Percentiles rank a stretch among this genome's conserved stretches.
Conservation (phyloP, 805 yeast species). For the Jamesozyma hellenica region DNA sequence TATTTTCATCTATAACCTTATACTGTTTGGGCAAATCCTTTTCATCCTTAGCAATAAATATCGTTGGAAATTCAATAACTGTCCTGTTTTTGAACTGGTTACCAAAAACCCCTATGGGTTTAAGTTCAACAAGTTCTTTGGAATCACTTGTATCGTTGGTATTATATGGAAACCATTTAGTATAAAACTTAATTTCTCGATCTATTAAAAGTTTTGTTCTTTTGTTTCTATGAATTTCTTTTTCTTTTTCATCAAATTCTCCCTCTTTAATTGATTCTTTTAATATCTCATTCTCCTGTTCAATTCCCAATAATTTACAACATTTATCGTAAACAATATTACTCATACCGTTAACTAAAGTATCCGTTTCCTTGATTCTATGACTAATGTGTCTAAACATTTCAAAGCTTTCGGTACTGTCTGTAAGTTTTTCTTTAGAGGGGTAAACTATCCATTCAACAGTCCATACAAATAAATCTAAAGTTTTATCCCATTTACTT, state of each 20-base stretch:
- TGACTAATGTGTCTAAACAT: conserved; percentile 31
- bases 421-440: conserved; percentile 8
- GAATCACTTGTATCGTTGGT: conserved; percentile 25
- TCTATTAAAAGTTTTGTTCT: conserved; percentile 10
- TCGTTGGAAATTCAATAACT: conserved; percentile 72
- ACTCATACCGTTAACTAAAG: conserved; percentile 26
- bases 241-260: background rate
- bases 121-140: conserved; percentile 33
- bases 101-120: conserved; percentile 31
- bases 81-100: conserved; percentile 44
- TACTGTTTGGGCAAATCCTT: conserved; percentile 21
- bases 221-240: conserved; percentile 8
- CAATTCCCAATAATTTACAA: conserved; percentile 11
- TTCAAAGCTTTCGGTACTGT: conserved; percentile 9
- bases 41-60: conserved; percentile 34
- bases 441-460: conserved; percentile 53
- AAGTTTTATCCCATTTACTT: conserved; percentile 57
- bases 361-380: conserved; percentile 28
- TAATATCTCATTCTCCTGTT: background rate
- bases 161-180: conserved; percentile 27
- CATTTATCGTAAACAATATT: conserved; percentile 23
- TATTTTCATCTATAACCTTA: conserved; percentile 18
- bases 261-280: background rate
- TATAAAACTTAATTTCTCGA: conserved; percentile 17
- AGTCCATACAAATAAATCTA: conserved; percentile 64